phyloP scores from a whole-genome alignment of 805 yeast species.

The Yamadazyma insecticola region DNA sequence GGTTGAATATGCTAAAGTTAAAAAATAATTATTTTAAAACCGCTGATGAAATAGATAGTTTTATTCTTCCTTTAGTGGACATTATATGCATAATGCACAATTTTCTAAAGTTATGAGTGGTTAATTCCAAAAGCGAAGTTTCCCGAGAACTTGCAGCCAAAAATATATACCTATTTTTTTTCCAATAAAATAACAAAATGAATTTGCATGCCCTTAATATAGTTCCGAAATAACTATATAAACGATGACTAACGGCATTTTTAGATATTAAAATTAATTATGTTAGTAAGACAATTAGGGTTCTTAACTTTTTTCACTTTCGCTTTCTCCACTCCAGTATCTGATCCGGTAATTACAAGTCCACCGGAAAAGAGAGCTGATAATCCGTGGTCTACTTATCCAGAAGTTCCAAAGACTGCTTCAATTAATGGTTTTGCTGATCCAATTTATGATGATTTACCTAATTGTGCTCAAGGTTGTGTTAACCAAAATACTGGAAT shows the following conservation, averaged over 20 bases:
- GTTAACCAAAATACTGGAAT: conserved; percentile 28
- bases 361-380: too few relatives aligned
- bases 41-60: not conserved
- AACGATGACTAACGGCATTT: too few relatives aligned
- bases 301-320: too few relatives aligned
- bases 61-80: not conserved
- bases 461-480: conserved; percentile 40
- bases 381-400: conserved; percentile 36
- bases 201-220: too few relatives aligned
- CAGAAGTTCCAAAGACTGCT: conserved; percentile 43
- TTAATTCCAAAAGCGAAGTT: not conserved
- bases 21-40: too few relatives aligned
- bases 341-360: too few relatives aligned
- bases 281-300: too few relatives aligned
- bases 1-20: too few relatives aligned
- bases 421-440: conserved; percentile 47
- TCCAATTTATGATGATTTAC: conserved; percentile 31
- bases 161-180: not conserved
- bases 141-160: not conserved
- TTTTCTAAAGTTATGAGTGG: not conserved
- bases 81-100: not conserved
- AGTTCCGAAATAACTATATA: too few relatives aligned
- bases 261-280: too few relatives aligned
- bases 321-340: too few relatives aligned
- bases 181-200: too few relatives aligned